Evolutionary conservation across 352 stramenopile species (phyloP).

Genomic region (Stephanocyclus meneghinianus): DNA sequence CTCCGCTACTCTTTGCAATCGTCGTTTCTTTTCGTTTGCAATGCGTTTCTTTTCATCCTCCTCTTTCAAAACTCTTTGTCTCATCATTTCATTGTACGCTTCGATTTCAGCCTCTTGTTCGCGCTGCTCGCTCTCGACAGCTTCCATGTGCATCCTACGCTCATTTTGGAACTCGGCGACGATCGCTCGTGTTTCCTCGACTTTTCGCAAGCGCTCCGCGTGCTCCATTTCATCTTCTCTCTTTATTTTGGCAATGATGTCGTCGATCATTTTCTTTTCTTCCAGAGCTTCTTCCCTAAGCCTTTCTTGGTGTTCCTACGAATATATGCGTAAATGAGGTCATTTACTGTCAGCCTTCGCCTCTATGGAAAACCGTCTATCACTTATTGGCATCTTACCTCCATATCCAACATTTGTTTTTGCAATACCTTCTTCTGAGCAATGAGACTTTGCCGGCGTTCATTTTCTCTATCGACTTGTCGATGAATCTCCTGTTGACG

Average conservation of each 20-base stretch:
- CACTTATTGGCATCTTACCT: constrained; percentile 22
- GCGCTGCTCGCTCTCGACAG: constrained; percentile 85
- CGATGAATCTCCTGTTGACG: constrained; percentile 83
- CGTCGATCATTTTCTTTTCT: constrained; percentile 87
- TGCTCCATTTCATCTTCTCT: constrained; percentile 86
- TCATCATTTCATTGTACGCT: constrained; percentile 61
- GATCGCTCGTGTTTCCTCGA: constrained; percentile 61
- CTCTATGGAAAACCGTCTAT: neutral
- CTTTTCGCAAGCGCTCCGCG: constrained; percentile 74
- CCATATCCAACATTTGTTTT: constrained; percentile 67
- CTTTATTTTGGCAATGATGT: constrained; percentile 87
- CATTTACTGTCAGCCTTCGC: neutral
- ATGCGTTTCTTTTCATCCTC: constrained; percentile 45
- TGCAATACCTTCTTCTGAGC: constrained; percentile 68
- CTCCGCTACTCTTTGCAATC: constrained; percentile 85
- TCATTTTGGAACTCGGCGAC: constrained; percentile 84
- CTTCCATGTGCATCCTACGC: constrained; percentile 79
- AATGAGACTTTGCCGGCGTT: constrained; percentile 83
- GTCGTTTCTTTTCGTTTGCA: constrained; percentile 76
- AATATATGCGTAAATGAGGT: neutral
- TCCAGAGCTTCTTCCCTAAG: constrained; percentile 81
- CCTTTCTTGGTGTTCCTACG: constrained; percentile 63
- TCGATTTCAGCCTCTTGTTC: constrained; percentile 68
- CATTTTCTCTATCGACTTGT: constrained; percentile 81
- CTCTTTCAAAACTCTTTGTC: constrained; percentile 52